These are phyloP conservation scores for Leptographium lundbergii DNA, from an alignment of 2,329 filamentous ascomycete species.

Conservation along the genomic window DNA sequence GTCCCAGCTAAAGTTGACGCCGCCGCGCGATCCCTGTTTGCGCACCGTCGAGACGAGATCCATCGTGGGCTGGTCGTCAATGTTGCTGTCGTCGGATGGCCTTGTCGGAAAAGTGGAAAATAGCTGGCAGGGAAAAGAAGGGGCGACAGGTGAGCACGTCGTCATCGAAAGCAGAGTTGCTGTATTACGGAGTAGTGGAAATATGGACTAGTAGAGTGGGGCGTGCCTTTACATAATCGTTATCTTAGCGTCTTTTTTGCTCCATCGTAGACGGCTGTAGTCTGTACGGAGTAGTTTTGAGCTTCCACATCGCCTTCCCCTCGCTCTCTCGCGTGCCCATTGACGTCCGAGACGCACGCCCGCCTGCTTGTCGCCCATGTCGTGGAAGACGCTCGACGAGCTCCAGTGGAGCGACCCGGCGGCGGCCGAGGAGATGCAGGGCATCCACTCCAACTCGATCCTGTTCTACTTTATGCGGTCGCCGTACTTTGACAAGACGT, in stretches of 20 bases:
- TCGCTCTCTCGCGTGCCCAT: no score
- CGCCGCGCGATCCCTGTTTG: conserved; percentile 82
- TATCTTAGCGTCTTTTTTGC: background rate
- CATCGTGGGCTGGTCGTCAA: conserved; percentile 46
- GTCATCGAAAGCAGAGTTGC: no score
- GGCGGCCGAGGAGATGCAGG: conserved; percentile 32
- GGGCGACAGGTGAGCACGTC: no score
- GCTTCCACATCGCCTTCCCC: no score
- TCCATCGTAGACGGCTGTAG: no score
- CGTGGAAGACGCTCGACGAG: conserved; percentile 43
- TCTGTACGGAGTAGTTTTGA: background rate
- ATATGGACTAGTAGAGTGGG: background rate
- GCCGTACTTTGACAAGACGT: conserved; percentile 55
- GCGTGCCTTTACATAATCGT: background rate
- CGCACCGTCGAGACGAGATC: conserved; percentile 87
- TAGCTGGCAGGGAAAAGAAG: no score
- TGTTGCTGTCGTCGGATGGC: background rate
- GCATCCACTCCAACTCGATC: conserved; percentile 52
- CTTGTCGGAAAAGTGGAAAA: background rate
- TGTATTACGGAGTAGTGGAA: no score
- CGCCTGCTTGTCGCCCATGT: background rate
- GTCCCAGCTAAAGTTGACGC: conserved; percentile 93
- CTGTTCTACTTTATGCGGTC: conserved; percentile 57
- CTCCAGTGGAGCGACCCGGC: conserved; percentile 51
- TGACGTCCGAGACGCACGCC: no score